A percentile compares a stretch with the other conserved stretches of the same genome.
Conservation (phyloP, 2,329 filamentous ascomycete genomes). For the Cordyceps fumosorosea region DNA sequence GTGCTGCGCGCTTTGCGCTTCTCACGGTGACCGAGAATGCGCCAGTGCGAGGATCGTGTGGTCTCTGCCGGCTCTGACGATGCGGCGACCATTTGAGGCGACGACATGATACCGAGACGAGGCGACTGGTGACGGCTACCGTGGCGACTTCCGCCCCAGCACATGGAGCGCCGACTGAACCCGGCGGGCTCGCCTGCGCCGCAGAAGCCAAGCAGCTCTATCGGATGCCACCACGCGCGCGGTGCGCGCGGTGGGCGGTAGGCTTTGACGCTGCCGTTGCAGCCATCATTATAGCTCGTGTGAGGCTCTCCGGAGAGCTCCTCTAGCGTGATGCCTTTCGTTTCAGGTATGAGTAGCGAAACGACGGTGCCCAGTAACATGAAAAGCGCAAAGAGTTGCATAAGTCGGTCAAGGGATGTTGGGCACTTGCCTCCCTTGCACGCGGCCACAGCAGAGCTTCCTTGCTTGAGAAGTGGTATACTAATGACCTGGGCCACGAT, state of each 20-base stretch:
- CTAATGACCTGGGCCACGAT: constrained; percentile 62
- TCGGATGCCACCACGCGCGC: constrained; percentile 26
- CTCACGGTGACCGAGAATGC: background rate
- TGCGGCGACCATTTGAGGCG: constrained; percentile 20
- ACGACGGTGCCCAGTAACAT: constrained; percentile 67
- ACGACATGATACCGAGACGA: constrained; percentile 37
- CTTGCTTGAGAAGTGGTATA: constrained; percentile 54
- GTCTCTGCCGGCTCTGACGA: background rate
- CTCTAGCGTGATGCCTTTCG: constrained; percentile 67
- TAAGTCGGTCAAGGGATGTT: constrained; percentile 63
- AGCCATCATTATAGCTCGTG: constrained; percentile 49
- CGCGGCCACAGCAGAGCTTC: constrained; percentile 31
- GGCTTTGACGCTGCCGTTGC: constrained; percentile 38
- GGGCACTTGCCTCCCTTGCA: constrained; percentile 43
- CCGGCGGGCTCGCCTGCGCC: constrained; percentile 44
- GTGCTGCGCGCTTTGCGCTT: constrained; percentile 3
- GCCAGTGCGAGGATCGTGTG: background rate
- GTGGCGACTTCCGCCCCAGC: constrained; percentile 1
- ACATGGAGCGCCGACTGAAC: constrained; percentile 33
- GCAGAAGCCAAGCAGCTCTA: constrained; percentile 44
- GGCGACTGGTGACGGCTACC: constrained; percentile 20
- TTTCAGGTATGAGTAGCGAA: constrained; percentile 70
- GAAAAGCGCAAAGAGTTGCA: constrained; percentile 74
- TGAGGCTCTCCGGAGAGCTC: constrained; percentile 60
- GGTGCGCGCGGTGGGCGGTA: constrained; percentile 29